Evolutionary conservation across 768 basidiomycete genomes (phyloP), one percentile per base, ranked within the genome.

Genomic region (Boletus eberwhitei): DNA sequence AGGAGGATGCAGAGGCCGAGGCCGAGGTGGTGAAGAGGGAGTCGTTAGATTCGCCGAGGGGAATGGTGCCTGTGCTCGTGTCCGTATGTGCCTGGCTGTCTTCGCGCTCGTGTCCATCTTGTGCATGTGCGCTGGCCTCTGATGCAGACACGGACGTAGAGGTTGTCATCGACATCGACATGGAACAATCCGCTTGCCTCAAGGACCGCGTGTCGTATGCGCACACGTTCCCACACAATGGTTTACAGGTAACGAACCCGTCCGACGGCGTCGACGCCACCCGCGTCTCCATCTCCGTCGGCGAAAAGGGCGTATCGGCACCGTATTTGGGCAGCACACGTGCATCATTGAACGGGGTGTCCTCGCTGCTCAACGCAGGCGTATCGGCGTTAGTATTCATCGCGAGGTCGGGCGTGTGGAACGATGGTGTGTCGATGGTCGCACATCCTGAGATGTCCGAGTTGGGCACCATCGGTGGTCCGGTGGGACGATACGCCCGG

Each of bases 21-120:
- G 51, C 38, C 13, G 67, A 68, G 4, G 67, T 52, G 36, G 65
- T 58, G 44, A 71, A 71, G 14, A 70, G 62, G 11, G 67, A 68
- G 36, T 68, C 67, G 29, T 59, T 67, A 37, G 65, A 71, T 43
- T 71, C 68, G 0, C 36, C 59, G 17, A 57, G 38, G 19, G 65
- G 54, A 5, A 65, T 57, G 3, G 49, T 54, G 43, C 49, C 22
- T 0, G 51, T 49, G 22, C 39, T 43, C 16, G 42, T 39, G 43
- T 49, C 44, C 19, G 44, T 17, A 5, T 40, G 50, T 16, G 6
- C 21, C 14, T 38, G 29, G 14, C 14, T n/a, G n/a, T 19, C 5
- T 13, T 54, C 50, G 8, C 22, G 41, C 1, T 46, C 39, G 17
- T 34, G 39, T 14, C 24, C 42, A 11, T 48, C 34, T 5, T 16